Evolutionary conservation across 352 stramenopile genomes (phyloP), one percentile per base, ranked within the genome.

Genomic region (Globisporangium canariense): DNA sequence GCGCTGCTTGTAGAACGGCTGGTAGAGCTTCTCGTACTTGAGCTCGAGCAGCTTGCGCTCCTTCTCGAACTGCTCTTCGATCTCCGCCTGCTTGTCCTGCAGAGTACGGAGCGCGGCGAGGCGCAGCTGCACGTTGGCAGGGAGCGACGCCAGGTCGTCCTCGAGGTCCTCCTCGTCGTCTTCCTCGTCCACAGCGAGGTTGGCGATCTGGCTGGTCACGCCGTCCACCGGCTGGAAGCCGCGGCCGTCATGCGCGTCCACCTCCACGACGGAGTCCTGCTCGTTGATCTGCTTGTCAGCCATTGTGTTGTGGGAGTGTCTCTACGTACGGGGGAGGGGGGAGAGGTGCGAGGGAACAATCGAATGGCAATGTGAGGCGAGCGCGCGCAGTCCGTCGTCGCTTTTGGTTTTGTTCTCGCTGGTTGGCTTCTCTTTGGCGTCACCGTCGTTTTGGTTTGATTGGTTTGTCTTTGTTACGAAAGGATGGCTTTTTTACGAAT

Each of bases 21-120:
- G 82, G 72, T 94, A 94, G 13, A 92, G 76, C 72, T 91, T 93
- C 71, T 94, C 84, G 66, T 94, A 94, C 74, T 94, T 94, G 56
- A 94, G 83, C 72, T 94, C 84, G 18, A 94, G 73, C 50, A 69
- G 56, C 69, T 89, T 89, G 62, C 84, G 86, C 68, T 94, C 84
- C 73, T 91, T 92, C 72, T 94, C 84, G 52, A 94, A 94, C 70
- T 90, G 67, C 65, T 90, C 84, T 60, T 94, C 84, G 40, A 94
- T 67, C 62, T 82, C 76, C 7, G 78, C 79, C 63, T 94, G 86
- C 49, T 86, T 68, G 64, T 94, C 83, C 73, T 86, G 81, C n/a
- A 93, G 72, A 71, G 80, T 83, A n/a, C 82, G 82, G 40, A 93
- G 73, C 34, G 80, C 81, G 10, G 77, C 80, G 25, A 93, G 70